Evolutionary conservation across 306 rosid species (phyloP).

Genomic region (Vicia sativa): DNA sequence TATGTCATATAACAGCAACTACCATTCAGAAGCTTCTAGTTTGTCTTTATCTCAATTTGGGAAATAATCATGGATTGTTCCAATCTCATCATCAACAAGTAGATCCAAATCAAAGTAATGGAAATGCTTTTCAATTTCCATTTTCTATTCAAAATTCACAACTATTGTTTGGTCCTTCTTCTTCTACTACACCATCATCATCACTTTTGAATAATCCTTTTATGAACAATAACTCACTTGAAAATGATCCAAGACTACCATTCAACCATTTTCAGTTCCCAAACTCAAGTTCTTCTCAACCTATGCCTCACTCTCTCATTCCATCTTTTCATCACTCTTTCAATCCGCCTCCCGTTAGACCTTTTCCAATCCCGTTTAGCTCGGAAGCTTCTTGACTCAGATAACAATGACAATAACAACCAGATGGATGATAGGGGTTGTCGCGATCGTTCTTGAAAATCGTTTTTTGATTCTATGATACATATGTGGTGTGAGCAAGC

Average conservation of each 20-base stretch:
- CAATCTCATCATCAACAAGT: constrained; percentile 40
- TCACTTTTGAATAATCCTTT: constrained; percentile 53
- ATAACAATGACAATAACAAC: constrained; percentile 1
- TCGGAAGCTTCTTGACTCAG: constrained; percentile 49
- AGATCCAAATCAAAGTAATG: constrained; percentile 37
- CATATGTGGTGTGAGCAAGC: constrained; percentile 23
- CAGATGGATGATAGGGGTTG: constrained; percentile 38
- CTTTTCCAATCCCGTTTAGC: constrained; percentile 48
- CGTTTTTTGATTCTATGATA: constrained; percentile 15
- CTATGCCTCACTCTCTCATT: constrained; percentile 45
- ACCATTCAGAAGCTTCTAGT: constrained; percentile 51
- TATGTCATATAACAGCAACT: constrained; percentile 45
- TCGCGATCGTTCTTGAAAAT: constrained; percentile 38
- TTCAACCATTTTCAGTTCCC: constrained; percentile 60
- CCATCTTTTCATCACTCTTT: constrained; percentile 52
- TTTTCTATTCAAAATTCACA: constrained; percentile 46
- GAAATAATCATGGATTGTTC: constrained; percentile 59
- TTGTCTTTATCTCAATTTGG: constrained; percentile 66
- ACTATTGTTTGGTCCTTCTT: constrained; percentile 52
- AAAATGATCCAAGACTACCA: constrained; percentile 46
- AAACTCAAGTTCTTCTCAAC: constrained; percentile 46
- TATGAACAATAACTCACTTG: constrained; percentile 36
- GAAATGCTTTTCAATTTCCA: constrained; percentile 41
- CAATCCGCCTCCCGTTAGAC: constrained; percentile 45
- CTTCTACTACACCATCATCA: constrained; percentile 43